Percentiles rank a stretch among this genome's conserved stretches.
phyloP scores from a whole-genome alignment of 2,329 filamentous ascomycete genomes.

The Alternaria arborescens region DNA sequence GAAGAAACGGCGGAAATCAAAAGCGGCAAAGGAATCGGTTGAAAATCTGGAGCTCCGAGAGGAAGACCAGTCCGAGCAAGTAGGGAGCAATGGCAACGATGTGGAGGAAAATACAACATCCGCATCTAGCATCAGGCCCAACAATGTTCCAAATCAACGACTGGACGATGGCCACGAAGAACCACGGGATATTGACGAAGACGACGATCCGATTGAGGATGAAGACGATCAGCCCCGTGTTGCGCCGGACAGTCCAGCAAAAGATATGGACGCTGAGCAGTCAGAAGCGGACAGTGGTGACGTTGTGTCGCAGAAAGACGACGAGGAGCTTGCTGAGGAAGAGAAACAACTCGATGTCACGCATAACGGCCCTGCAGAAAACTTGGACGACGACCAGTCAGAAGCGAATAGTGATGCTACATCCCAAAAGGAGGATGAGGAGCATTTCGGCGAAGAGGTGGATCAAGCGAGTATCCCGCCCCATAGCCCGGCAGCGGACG shows the following conservation, averaged over 20 bases:
- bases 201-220: not conserved
- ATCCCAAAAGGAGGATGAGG: too few relatives aligned
- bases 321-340: not conserved
- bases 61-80: not conserved
- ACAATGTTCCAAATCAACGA: not conserved
- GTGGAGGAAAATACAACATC: not conserved
- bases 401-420: not conserved
- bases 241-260: not conserved
- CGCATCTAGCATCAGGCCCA: not conserved
- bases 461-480: too few relatives aligned
- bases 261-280: not conserved
- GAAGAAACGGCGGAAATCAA: not conserved
- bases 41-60: not conserved
- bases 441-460: too few relatives aligned
- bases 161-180: not conserved
- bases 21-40: not conserved
- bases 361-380: not conserved
- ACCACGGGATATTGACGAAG: not conserved
- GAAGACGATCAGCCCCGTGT: not conserved
- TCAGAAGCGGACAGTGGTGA: not conserved
- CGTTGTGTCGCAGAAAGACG: not conserved
- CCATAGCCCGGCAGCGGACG: too few relatives aligned
- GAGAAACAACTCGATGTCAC: not conserved
- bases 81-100: not conserved
- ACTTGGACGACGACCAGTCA: not conserved